These are phyloP conservation scores for Aureobasidium uvarum DNA, from an alignment of 2,329 filamentous ascomycete species.

Conservation along the genomic window DNA sequence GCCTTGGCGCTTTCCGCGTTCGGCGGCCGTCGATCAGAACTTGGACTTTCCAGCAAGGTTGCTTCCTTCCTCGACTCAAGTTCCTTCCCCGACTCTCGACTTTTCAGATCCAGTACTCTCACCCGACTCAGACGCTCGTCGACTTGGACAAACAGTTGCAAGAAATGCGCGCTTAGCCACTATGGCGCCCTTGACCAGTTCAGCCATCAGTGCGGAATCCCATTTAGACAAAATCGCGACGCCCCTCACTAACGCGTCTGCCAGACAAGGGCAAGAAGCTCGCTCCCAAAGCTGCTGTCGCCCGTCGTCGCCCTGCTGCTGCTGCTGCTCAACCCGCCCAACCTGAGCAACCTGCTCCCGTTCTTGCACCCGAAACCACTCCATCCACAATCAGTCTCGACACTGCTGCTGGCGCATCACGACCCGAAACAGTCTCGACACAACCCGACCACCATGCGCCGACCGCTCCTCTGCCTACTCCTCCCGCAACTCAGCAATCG, in stretches of 20 bases:
- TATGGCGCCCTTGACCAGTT: conserved; percentile 53
- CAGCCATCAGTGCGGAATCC: conserved; percentile 50
- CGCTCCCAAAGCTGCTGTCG: conserved; percentile 48
- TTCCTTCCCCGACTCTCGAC: not conserved
- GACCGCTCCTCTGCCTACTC: conserved; percentile 13
- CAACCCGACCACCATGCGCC: not conserved
- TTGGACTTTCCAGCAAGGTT: not conserved
- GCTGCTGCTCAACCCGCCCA: not conserved
- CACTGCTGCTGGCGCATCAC: not conserved
- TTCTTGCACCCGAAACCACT: conserved; percentile 6
- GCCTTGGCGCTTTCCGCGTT: conserved; percentile 5
- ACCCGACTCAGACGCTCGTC: not conserved
- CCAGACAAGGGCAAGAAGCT: conserved; percentile 48
- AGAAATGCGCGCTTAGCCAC: conserved; percentile 7
- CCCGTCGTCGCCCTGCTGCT: conserved; percentile 42
- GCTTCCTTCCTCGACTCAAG: not conserved
- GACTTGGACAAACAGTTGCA: not conserved
- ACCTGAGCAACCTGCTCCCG: not conserved
- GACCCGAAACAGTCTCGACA: not conserved
- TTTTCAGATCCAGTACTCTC: not conserved
- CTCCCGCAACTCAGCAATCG: conserved; percentile 12
- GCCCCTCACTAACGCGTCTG: conserved; percentile 27
- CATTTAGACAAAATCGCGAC: conserved; percentile 28
- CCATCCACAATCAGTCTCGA: conserved; percentile 23
- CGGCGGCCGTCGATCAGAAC: not conserved